Evolutionary conservation across 495 filamentous ascomycete genomes (phyloP).

Genomic region (Penicillium samsonianum): DNA sequence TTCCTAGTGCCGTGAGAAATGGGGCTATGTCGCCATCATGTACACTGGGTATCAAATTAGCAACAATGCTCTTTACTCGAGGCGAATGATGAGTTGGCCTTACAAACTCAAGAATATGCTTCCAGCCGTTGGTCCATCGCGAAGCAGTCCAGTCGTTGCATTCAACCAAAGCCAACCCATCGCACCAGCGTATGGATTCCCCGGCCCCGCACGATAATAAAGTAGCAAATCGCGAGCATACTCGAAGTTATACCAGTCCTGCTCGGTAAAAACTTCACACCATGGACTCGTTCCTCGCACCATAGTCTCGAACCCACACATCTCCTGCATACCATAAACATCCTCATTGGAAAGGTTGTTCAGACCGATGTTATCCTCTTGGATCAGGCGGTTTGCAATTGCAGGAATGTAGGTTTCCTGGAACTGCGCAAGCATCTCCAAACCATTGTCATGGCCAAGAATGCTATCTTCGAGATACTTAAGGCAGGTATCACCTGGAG

Average conservation of each 20-base stretch:
- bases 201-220: conserved; percentile 62
- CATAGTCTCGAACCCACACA: conserved; percentile 61
- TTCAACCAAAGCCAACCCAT: conserved; percentile 68
- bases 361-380: conserved; percentile 43
- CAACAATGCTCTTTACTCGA: background rate
- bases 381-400: conserved; percentile 46
- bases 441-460: conserved; percentile 53
- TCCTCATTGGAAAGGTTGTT: conserved; percentile 43
- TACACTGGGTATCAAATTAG: conserved; percentile 38
- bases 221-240: conserved; percentile 62
- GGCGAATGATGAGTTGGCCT: conserved; percentile 18
- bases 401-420: conserved; percentile 49
- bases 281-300: conserved; percentile 56
- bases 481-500: conserved; percentile 58
- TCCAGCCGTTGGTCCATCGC: conserved; percentile 48
- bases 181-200: conserved; percentile 54
- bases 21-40: conserved; percentile 63
- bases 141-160: conserved; percentile 54
- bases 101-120: conserved; percentile 61
- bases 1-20: conserved; percentile 54
- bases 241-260: conserved; percentile 60
- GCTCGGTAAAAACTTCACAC: conserved; percentile 58
- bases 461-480: conserved; percentile 49
- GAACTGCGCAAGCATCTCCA: conserved; percentile 47
- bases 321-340: conserved; percentile 62